Evolutionary conservation across 2,329 filamentous ascomycete species (phyloP).

Genomic region (Colletotrichum sublineola): DNA sequence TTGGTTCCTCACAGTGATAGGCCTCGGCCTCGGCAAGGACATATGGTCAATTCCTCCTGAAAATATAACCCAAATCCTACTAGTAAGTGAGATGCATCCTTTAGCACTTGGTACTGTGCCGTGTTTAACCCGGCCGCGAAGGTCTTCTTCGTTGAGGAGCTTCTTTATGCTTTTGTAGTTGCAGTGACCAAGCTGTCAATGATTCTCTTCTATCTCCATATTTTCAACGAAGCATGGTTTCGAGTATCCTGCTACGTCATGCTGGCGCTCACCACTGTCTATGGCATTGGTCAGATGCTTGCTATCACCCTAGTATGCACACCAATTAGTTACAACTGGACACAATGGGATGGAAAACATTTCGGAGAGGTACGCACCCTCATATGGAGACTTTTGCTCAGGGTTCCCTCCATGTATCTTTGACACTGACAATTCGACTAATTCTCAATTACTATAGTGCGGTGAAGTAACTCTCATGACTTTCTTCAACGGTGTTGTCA

Average conservation of each 20-base stretch:
- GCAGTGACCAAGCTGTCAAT: slow-evolving; percentile 26
- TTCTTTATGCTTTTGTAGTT: slow-evolving; percentile 25
- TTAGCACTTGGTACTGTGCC: not conserved
- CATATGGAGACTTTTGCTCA: not conserved
- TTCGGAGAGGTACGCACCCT: not conserved
- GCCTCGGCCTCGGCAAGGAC: slow-evolving; percentile 17
- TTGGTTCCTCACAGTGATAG: not conserved
- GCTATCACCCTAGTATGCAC: slow-evolving; percentile 6
- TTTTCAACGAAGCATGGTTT: slow-evolving; percentile 27
- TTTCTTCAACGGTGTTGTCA: slow-evolving; percentile 16
- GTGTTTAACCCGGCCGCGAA: not conserved
- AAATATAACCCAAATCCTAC: slow-evolving; percentile 27
- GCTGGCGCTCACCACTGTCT: not conserved
- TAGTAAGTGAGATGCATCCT: slow-evolving; percentile 3
- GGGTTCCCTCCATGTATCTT: not conserved
- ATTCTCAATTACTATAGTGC: not conserved
- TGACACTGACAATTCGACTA: not conserved
- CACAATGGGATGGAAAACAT: slow-evolving; percentile 22
- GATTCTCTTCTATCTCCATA: slow-evolving; percentile 24
- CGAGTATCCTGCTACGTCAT: slow-evolving; percentile 4
- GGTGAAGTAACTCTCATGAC: slow-evolving; percentile 11
- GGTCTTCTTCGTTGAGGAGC: slow-evolving; percentile 29
- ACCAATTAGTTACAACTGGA: slow-evolving; percentile 29
- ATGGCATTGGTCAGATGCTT: slow-evolving; percentile 19
- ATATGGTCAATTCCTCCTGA: slow-evolving; percentile 26